Evolutionary conservation across 805 yeast genomes (phyloP).

Genomic region (Saturnispora halmiae): DNA sequence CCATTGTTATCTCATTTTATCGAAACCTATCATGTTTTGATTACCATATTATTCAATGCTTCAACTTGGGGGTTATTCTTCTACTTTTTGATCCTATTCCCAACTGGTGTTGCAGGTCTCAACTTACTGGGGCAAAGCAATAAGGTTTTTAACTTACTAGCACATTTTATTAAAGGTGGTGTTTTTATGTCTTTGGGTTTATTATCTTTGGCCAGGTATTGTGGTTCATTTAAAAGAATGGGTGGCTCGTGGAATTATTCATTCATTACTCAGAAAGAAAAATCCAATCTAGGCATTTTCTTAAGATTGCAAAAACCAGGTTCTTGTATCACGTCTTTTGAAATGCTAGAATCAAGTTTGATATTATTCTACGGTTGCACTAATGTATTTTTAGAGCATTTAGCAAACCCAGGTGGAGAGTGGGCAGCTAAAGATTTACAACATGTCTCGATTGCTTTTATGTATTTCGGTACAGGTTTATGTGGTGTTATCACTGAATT

Average conservation of each 20-base stretch:
- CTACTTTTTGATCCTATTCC: slow-evolving; percentile 47
- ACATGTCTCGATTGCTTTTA: slow-evolving; percentile 84
- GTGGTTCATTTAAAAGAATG: slow-evolving; percentile 63
- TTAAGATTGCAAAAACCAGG: slow-evolving; percentile 34
- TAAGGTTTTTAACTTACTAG: slow-evolving; percentile 70
- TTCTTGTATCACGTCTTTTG: slow-evolving; percentile 57
- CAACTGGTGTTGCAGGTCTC: slow-evolving; percentile 55
- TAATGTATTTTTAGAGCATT: slow-evolving; percentile 83
- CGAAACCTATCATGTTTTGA: slow-evolving; percentile 20
- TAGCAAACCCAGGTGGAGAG: slow-evolving; percentile 65
- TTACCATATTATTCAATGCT: slow-evolving; percentile 36
- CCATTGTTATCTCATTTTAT: background rate
- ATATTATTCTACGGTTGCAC: slow-evolving; percentile 85
- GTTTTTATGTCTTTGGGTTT: slow-evolving; percentile 74
- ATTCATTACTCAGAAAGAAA: slow-evolving; percentile 15
- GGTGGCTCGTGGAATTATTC: slow-evolving; percentile 90
- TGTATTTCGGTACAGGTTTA: slow-evolving; percentile 85
- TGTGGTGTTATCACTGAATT: slow-evolving; percentile 80
- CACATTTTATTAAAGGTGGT: slow-evolving; percentile 95
- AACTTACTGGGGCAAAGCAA: slow-evolving; percentile 58
- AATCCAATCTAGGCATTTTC: slow-evolving; percentile 19
- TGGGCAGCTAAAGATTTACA: slow-evolving; percentile 90
- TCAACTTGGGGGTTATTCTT: slow-evolving; percentile 60
- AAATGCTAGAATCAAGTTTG: slow-evolving; percentile 67
- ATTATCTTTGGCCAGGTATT: slow-evolving; percentile 73